phyloP scores from a whole-genome alignment of 202 grass and related monocot genomes.

The Schoenoplectus triqueter region DNA sequence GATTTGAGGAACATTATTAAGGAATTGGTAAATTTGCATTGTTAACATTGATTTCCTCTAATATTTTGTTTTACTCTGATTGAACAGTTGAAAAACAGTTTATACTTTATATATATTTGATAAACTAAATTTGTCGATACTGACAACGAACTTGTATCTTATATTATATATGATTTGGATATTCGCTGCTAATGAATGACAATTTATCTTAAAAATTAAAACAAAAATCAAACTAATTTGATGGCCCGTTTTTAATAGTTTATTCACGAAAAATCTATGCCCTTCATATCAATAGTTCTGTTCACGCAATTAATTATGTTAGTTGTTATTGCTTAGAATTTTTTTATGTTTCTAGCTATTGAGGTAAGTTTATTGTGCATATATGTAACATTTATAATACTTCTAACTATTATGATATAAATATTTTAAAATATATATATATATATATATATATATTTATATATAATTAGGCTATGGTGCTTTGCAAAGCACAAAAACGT shows the following conservation, averaged over 20 bases:
- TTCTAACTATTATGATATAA: no score
- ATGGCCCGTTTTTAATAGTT: background rate
- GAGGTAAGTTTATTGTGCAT: no score
- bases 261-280: background rate
- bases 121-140: background rate
- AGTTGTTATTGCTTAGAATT: no score
- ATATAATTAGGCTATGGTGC: no score
- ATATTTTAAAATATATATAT: no score
- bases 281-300: background rate
- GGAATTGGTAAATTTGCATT: background rate
- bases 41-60: conserved; percentile 8
- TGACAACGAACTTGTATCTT: background rate
- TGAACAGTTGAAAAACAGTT: background rate
- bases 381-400: no score
- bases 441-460: no score
- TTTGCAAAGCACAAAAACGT: no score
- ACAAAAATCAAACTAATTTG: background rate
- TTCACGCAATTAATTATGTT: background rate
- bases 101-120: background rate
- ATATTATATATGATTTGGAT: background rate
- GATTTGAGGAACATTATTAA: background rate
- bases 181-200: background rate
- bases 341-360: no score
- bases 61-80: background rate
- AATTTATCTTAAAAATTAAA: background rate